Evolutionary conservation across 2,329 filamentous ascomycete species (phyloP), one percentile per base, ranked within the genome.

Genomic region (Alternaria conjuncta): DNA sequence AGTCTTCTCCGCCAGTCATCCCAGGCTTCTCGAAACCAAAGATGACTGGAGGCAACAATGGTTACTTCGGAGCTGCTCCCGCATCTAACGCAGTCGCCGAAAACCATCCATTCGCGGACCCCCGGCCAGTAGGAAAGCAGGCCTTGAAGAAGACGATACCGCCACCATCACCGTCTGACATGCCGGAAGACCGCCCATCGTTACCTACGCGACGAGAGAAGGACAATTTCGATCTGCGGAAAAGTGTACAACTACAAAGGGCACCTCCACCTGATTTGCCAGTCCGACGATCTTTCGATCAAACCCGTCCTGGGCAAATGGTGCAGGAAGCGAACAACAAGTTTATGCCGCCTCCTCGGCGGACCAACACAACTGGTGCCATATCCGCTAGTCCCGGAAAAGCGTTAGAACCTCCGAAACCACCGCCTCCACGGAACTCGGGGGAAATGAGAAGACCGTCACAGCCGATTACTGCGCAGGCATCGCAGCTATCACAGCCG

Each of bases 131-230:
- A 43, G 63, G 60, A 28, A 69, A 60, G 18, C 72, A 68, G 46
- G 68, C 71, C 5, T 23, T 58, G 9, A 76, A 71, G 46, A 73
- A 68, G 21, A 43, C 57, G 9, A 55, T 64, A 18, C 65, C 69
- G 23, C 54, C 67, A 1, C 68, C 61, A 15, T 68, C 65, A 10
- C 64, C 66, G 25, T 71, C 70, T 21, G 76, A 80, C 73, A 47
- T 69, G 11, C 78, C 79, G 3, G 78, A 82, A 57, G 80, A 83
- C 49, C 86, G 86, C 28, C 87, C 86, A 3, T 79, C 79, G 10
- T 75, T 87, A 25, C 84, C 85, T 12, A 81, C 82, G 30, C 79
- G 84, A 54, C 78, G 79, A 47, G 75, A 78, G 26, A 75, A 75
- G 20, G 74, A 78, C 41, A 76, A 75, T 21, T 65, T 67, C n/a